Base-by-base conservation (phyloP, 306 rosid species). In the Cicer chorassanicum region DNA sequence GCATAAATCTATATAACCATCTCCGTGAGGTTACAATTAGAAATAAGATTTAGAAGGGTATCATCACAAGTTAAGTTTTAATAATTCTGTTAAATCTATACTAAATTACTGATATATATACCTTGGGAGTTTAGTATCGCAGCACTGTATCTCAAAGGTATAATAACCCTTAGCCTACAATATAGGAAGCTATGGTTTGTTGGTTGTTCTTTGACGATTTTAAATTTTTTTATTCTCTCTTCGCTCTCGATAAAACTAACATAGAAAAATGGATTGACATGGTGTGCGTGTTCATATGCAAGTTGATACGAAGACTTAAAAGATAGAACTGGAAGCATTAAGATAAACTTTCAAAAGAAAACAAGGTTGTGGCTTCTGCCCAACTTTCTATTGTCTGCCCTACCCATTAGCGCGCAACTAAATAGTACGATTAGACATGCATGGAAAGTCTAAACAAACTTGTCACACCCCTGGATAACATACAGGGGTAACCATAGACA, bases 151-250 rank as follows among this genome's bases (percentile, higher is more conserved):
- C 39, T 56, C 38, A 56, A 21, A 56, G 39, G 39, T 9, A 61
- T 53, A 39, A 4, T 45, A 73, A 18, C 46, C 68, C 67, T 65
- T 59, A 39, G 29, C 81, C 64, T 34, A 65, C 49, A 65, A 14
- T 12, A 45, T 34, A 48, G 24, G 45, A 64, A 50, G 50, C 50
- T 70, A 61, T 50, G 64, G 36, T 48, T 6, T 18, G 18, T 18
- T 60, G 54, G 48, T 9, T 55, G 62, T 9, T 19, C n/a, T 21
- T 55, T 55, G 38, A 3, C n/a, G 19, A 12, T 19, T 19, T 55
- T 19, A 19, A 55, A 19, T 55, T n/a, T 9, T 18, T 55, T 55
- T 55, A 19, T 50, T 5, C 15, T 55, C 38, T 4, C 62, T 19
- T 9, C 21, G 39, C 38, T 19, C 38, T 19, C 4, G 62, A 19